Conservation (phyloP, 2,329 filamentous ascomycete genomes). For the Penicillium sp. region DNA sequence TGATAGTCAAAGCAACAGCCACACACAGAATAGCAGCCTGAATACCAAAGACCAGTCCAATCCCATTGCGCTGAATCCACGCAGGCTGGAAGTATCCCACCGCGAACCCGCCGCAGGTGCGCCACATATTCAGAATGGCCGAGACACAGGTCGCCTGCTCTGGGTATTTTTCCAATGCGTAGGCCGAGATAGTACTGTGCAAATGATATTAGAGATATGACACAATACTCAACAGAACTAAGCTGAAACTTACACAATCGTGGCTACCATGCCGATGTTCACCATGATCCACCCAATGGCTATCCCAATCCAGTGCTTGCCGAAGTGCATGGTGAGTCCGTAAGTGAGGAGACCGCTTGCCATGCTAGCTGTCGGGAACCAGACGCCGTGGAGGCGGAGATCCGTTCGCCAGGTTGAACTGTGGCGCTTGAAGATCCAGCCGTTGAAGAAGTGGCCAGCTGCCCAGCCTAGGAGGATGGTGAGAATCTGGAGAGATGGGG, state of each 20-base stretch:
- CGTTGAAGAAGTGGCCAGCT: constrained; percentile 39
- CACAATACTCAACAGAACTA: not conserved
- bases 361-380: constrained; percentile 35
- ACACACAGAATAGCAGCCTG: constrained; percentile 35
- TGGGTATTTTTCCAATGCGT: constrained; percentile 40
- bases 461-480: constrained; percentile 25
- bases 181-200: constrained; percentile 36
- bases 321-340: constrained; percentile 36
- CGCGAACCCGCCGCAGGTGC: constrained; percentile 40
- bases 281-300: constrained; percentile 42
- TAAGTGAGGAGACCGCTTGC: constrained; percentile 35
- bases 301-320: constrained; percentile 39
- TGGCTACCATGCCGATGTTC: constrained; percentile 38
- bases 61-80: constrained; percentile 36
- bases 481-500: not conserved
- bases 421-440: constrained; percentile 32
- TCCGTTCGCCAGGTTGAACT: constrained; percentile 32
- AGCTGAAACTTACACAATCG: constrained; percentile 31
- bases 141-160: constrained; percentile 35
- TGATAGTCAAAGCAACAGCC: constrained; percentile 29
- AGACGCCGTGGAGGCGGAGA: constrained; percentile 39
- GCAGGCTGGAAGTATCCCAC: constrained; percentile 41
- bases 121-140: constrained; percentile 43
- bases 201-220: not conserved
- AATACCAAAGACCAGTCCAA: constrained; percentile 36